Evolutionary conservation across 2,329 filamentous ascomycete species (phyloP), one percentile per base, ranked within the genome.

Genomic region (Ramularia collo-cygni): DNA sequence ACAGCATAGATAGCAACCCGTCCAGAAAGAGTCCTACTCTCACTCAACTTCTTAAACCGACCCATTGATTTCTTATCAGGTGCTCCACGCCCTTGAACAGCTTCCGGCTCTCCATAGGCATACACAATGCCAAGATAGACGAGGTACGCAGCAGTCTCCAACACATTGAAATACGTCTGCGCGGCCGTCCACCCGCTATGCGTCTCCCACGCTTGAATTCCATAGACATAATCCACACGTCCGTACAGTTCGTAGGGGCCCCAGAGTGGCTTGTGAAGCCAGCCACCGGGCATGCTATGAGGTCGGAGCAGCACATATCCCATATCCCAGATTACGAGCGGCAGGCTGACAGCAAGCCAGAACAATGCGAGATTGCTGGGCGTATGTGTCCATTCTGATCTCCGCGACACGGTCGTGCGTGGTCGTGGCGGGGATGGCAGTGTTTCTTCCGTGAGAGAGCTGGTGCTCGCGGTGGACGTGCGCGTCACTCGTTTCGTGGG

Each of bases 241-340:
- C 82, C 85, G 66, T 95, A 94, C 1, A 93, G 76, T 56, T 75
- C 77, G 65, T 95, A 95, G 0, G 85, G 86, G 19, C 65, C 67
- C 75, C 77, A 95, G 29, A 94, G 54, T 1, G 84, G 83, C 52
- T 67, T 72, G 66, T 93, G 85, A 37, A 83, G 68, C 33, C 63
- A 65, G 12, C 87, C 87, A 51, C 85, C 85, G 0, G 81, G 77
- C 84, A 95, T 92, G 42, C 79, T 84, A 62, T 81, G 76, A 19
- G 88, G 88, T 14, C 88, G 84, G 38, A 85, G 68, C 33, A 94
- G 69, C 28, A 94, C 78, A 67, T 94, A 95, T 42, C 70, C 68
- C 19, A 76, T 76, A 66, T 95, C 88, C 88, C 88, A 94, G 36
- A 77, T 57, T 35, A 94, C 85, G 44, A 93, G 73, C 1, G 85